These are phyloP conservation scores for Lignosus rhinocerotis DNA, from an alignment of 1,284 basidiomycete genomes.

Conservation along the genomic window DNA sequence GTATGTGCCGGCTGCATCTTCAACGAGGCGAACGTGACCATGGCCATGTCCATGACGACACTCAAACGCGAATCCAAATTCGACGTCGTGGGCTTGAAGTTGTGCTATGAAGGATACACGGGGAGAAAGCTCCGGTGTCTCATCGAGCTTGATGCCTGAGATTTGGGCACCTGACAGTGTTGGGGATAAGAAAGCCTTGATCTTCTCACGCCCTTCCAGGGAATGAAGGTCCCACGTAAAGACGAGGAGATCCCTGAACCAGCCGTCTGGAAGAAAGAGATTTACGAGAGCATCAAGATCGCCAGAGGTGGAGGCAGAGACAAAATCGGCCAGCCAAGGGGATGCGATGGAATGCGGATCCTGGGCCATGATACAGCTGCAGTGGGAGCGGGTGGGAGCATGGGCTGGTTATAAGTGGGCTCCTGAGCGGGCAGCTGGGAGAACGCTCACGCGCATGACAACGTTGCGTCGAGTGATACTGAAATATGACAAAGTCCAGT, in stretches of 20 bases:
- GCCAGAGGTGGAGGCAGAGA: constrained; percentile 34
- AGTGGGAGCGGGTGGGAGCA: neutral
- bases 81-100: constrained; percentile 21
- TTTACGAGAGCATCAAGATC: constrained; percentile 37
- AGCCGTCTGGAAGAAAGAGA: constrained; percentile 46
- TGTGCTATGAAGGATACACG: constrained; percentile 24
- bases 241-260: constrained; percentile 58
- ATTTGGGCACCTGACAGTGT: constrained; percentile 28
- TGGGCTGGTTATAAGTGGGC: neutral
- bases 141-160: constrained; percentile 34
- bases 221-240: constrained; percentile 67
- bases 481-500: neutral
- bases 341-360: constrained; percentile 32
- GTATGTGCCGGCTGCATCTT: constrained; percentile 8
- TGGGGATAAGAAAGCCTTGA: constrained; percentile 44
- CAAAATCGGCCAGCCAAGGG: constrained; percentile 48
- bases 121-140: constrained; percentile 29
- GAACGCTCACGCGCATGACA: neutral
- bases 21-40: constrained; percentile 39
- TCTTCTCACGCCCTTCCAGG: constrained; percentile 43
- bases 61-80: constrained; percentile 41
- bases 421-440: neutral
- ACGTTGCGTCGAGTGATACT: no score
- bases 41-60: constrained; percentile 38
- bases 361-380: constrained; percentile 4